Evolutionary conservation across 2,329 filamentous ascomycete genomes (phyloP).

Genomic region (Elsinoe necatrix): DNA sequence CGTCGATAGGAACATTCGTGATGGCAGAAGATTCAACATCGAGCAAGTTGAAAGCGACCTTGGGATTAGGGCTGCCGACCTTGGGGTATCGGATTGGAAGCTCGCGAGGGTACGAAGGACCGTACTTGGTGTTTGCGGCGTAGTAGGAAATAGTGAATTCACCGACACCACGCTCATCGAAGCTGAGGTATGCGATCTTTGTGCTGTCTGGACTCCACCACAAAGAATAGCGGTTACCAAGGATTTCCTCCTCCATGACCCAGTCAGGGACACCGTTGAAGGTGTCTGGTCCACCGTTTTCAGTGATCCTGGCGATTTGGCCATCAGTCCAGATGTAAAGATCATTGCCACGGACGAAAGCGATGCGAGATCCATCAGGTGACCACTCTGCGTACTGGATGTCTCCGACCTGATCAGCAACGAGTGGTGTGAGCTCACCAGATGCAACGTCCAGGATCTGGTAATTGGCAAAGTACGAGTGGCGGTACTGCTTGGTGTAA

Average conservation of each 20-base stretch:
- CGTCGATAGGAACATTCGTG: slow-evolving; percentile 44
- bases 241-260: slow-evolving; percentile 55
- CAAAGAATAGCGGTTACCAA: slow-evolving; percentile 42
- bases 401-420: slow-evolving; percentile 52
- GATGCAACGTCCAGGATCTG: slow-evolving; percentile 54
- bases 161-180: slow-evolving; percentile 58
- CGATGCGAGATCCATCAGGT: slow-evolving; percentile 50
- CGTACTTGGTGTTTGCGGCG: slow-evolving; percentile 49
- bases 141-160: slow-evolving; percentile 61
- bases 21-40: slow-evolving; percentile 42
- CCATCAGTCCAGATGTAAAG: slow-evolving; percentile 52
- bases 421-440: slow-evolving; percentile 47
- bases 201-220: slow-evolving; percentile 52
- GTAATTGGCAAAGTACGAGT: slow-evolving; percentile 61
- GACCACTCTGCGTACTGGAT: slow-evolving; percentile 60
- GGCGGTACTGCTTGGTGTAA: slow-evolving; percentile 58
- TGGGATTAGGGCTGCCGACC: slow-evolving; percentile 59
- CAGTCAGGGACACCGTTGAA: slow-evolving; percentile 60
- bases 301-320: slow-evolving; percentile 49
- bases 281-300: slow-evolving; percentile 51
- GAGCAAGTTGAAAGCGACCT: slow-evolving; percentile 52
- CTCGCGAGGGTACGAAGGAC: slow-evolving; percentile 54
- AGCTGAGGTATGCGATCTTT: slow-evolving; percentile 48
- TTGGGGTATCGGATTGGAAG: slow-evolving; percentile 60
- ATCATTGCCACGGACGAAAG: slow-evolving; percentile 60